Evolutionary conservation across 352 stramenopile species (phyloP), one percentile per base, ranked within the genome.

Genomic region (Globisporangium apiculatum): DNA sequence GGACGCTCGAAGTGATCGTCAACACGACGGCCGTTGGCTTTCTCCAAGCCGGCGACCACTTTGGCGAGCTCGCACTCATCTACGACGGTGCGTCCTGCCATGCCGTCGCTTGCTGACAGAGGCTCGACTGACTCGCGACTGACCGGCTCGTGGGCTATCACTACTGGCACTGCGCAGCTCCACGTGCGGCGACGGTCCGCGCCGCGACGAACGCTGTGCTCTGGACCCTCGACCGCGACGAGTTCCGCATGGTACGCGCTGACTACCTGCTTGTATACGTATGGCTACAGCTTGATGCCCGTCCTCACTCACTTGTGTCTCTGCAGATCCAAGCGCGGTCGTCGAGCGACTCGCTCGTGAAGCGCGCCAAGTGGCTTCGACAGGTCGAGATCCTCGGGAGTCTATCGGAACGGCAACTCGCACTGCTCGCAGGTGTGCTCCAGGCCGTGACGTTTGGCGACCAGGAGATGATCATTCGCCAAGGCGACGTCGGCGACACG

Each of bases 61-160:
- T 98, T 50, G 91, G 91, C 37, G 91, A 97, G 62, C 74, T 98
- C 36, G 84, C 83, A 2, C 73, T 98, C 35, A 96, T 98, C 61
- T 91, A 91, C 53, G 78, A 91, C 50, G 76, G 76, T 85, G 65
- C 51, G 67, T 51, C 36, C 4, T 43, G 18, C 8, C 17, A 38
- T n/a, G 18, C 9, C 12, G 24, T 52, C 43, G 7, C 15, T 18
- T 43, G 36, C 37, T 49, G 5, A 7, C 3, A 4, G 15, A 46
- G 41, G 2, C 11, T 14, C 4, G 41, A 46, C 41, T 47, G 41
- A 46, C 41, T 3, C 5, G 14, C 41, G 41, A 46, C 41, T 47
- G 41, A 46, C 41, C 10, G 41, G 14, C 41, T 51, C 17, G 15
- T 31, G 24, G 24, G 24, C 10, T 54, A 49, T 10, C 9, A 36